Evolutionary conservation across 169 alveolate genomes (phyloP).

Genomic region (Neospora caninum): DNA sequence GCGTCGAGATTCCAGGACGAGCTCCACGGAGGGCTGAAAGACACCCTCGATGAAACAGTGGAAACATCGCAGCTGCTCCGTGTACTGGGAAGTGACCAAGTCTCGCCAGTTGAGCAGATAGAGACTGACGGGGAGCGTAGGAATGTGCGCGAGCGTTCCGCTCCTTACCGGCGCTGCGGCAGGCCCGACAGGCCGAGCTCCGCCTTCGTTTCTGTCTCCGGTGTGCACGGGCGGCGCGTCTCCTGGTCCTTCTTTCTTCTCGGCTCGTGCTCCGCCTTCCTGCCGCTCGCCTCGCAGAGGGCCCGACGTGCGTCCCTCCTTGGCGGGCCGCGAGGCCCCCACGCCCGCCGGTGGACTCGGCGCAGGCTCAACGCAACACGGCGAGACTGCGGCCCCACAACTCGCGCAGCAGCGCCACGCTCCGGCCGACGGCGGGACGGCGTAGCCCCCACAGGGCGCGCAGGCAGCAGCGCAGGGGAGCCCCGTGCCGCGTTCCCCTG

Average conservation of each 20-base stretch:
- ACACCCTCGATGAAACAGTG: slow-evolving; percentile 62
- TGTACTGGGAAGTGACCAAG: background rate
- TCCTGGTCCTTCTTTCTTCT: too few species aligned
- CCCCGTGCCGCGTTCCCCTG: background rate
- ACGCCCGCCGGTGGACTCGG: background rate
- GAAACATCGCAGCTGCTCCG: slow-evolving; percentile 41
- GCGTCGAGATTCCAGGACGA: slow-evolving; percentile 20
- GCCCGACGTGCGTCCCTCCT: background rate
- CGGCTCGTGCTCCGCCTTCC: too few species aligned
- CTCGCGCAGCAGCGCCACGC: background rate
- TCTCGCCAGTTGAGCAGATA: slow-evolving; percentile 16
- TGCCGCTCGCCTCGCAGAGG: too few species aligned
- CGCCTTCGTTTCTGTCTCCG: background rate
- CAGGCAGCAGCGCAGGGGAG: background rate
- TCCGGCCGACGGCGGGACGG: background rate
- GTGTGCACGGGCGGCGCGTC: background rate
- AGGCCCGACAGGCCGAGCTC: background rate
- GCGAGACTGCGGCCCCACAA: background rate
- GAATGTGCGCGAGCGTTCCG: slow-evolving; percentile 34
- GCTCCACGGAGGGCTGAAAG: slow-evolving; percentile 55
- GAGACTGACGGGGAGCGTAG: background rate
- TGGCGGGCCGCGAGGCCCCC: background rate
- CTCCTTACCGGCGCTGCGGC: background rate
- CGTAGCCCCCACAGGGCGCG: background rate
- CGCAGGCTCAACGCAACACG: background rate